These are phyloP conservation scores for Pluteus cervinus DNA, from an alignment of 768 basidiomycete genomes.

Conservation along the genomic window DNA sequence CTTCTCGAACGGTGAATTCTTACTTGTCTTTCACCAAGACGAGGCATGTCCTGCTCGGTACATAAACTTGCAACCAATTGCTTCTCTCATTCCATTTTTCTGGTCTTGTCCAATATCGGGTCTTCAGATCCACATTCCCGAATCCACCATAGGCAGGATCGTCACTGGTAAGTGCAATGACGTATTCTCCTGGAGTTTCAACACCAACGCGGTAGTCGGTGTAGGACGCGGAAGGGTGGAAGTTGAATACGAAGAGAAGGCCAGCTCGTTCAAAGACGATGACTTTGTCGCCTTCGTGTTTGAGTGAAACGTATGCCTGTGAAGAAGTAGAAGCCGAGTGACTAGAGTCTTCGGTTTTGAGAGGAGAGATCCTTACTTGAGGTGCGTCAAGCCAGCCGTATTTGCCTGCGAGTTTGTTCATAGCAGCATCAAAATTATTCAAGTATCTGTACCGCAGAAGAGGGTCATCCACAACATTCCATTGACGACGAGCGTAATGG, in stretches of 20 bases:
- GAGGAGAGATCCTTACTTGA: slow-evolving; percentile 44
- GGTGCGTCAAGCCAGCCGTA: slow-evolving; percentile 81
- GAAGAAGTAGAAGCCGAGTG: slow-evolving; percentile 8
- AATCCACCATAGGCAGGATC: slow-evolving; percentile 89
- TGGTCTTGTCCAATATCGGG: slow-evolving; percentile 73
- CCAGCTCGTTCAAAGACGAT: slow-evolving; percentile 92
- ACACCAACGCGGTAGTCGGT: slow-evolving; percentile 93
- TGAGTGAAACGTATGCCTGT: slow-evolving; percentile 90
- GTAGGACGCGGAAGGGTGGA: slow-evolving; percentile 87
- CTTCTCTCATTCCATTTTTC: slow-evolving; percentile 90
- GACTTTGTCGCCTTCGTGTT: slow-evolving; percentile 90
- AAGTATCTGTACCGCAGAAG: slow-evolving; percentile 90
- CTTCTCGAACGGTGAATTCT: background rate
- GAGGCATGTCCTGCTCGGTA: slow-evolving; percentile 61
- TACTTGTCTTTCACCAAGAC: slow-evolving; percentile 45
- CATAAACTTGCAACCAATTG: slow-evolving; percentile 83
- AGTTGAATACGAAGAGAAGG: slow-evolving; percentile 95
- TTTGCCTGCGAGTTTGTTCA: slow-evolving; percentile 81
- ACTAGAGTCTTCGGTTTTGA: background rate
- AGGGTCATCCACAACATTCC: slow-evolving; percentile 87
- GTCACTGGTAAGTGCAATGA: slow-evolving; percentile 75
- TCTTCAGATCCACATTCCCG: slow-evolving; percentile 62
- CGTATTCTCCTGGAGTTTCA: slow-evolving; percentile 80
- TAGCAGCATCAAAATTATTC: slow-evolving; percentile 87
- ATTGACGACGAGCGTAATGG: slow-evolving; percentile 95